Base-by-base conservation (phyloP, 2,329 filamentous ascomycete genomes). In the Hortaea sp. region DNA sequence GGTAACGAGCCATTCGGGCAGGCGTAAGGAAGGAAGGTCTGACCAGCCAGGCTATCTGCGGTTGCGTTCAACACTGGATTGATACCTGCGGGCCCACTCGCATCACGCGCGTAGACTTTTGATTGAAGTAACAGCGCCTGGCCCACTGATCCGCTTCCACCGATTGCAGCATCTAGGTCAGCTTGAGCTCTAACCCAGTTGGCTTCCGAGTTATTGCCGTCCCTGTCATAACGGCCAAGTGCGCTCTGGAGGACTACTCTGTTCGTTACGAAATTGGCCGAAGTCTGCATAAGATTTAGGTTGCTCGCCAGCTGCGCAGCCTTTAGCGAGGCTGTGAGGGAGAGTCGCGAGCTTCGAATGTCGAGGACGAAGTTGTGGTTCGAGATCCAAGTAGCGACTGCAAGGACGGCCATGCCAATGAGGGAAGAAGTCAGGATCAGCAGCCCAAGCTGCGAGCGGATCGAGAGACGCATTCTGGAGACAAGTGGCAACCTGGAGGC, bases 321-420 rank as follows among this genome's bases (percentile, higher is more conserved):
- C 65, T 95, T 95, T 61, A 95, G 79, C 2, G 85, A 88, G 5
- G 89, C 89, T 1, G 87, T 87, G 51, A 95, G 73, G 28, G 81
- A 71, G 41, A 95, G 77, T 43, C 82, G 77, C 43, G 53, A 53
- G 4, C 63, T 72, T 63, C 73, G 71, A 46, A 82, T 72, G 42
- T 63, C 63, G 30, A 80, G 69, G 27, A 83, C 77, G 55, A 82
- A 81, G 49, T 70, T 68, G 59, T 80, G 75, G 52, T 77, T 81
- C 45, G 79, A 79, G 50, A 73, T 62, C 70, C 71, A 74, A 63
- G 82, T 85, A 57, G 88, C 86, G 52, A 95, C 77, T 11, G 87
- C 81, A 50, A 95, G 76, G 51, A 94, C 80, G 46, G 83, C 79
- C 51, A 95, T 76, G 45, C 83, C 82, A 47, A 85, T 69, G 47